A percentile compares a stretch with the other conserved stretches of the same genome.
Evolutionary conservation across 345 rosid genomes (phyloP).

Genomic region (Gossypium herbaceum): DNA sequence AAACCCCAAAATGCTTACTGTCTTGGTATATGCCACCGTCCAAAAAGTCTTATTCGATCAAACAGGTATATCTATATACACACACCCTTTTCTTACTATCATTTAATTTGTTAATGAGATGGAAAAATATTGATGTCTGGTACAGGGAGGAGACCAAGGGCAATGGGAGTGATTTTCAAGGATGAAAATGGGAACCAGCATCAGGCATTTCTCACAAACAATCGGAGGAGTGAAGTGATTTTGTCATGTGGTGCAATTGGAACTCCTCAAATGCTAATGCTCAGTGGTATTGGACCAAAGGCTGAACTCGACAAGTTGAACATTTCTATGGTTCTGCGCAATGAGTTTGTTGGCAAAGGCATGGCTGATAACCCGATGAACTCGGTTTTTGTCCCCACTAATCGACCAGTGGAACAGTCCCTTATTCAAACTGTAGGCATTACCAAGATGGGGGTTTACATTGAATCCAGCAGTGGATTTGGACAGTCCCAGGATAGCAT

Average conservation of each 20-base stretch:
- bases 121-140: not conserved
- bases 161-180: constrained; percentile 71
- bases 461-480: constrained; percentile 93
- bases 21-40: constrained; percentile 74
- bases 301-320: constrained; percentile 55
- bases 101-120: not conserved
- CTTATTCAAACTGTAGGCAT: constrained; percentile 98
- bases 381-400: constrained; percentile 73
- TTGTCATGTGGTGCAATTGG: constrained; percentile 88
- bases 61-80: constrained; percentile 31
- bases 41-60: constrained; percentile 70
- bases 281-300: constrained; percentile 90
- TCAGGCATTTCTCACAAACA: constrained; percentile 51
- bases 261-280: constrained; percentile 79
- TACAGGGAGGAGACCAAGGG: constrained; percentile 62
- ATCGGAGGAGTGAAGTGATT: constrained; percentile 65
- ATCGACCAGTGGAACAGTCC: constrained; percentile 51
- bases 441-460: constrained; percentile 78
- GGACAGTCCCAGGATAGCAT: constrained; percentile 75
- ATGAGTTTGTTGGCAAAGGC: constrained; percentile 71
- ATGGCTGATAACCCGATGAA: constrained; percentile 98
- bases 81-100: no score
- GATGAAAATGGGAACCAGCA: constrained; percentile 81
- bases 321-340: constrained; percentile 58
- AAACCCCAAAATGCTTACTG: constrained; percentile 60